Base-by-base conservation (phyloP, 768 basidiomycete species). In the Leccinellum albellum region DNA sequence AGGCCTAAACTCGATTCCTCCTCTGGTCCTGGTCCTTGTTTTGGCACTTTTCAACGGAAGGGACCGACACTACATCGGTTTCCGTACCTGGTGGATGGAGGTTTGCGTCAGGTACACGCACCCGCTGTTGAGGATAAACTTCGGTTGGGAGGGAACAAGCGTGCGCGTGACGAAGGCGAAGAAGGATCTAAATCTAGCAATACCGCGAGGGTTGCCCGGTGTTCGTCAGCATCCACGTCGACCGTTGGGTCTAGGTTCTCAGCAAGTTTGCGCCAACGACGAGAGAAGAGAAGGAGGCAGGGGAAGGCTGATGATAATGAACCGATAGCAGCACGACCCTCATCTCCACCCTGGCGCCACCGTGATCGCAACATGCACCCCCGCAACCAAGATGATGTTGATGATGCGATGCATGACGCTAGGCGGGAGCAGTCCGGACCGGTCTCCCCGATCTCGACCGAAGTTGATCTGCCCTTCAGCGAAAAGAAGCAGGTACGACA, bases 401-500 rank as follows among this genome's bases (percentile, higher is more conserved):
- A 20, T 33, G 33, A 33, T 42, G 20, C 40, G 40, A 42, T 42
- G 10, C 8, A 42, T 42, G 40, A 42, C 40, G 40, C 17, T 48
- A 37, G 24, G 26, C 52, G 45, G 8, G 56, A 63, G 26, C 55
- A 31, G 20, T 59, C 51, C 63, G 65, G 64, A 10, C 61, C 61
- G 48, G 44, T 54, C 58, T 61, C 57, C 55, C 50, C 67, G 50
- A 62, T 42, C 20, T 42, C 40, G 40, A 10, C 40, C 40, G 20
- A 42, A 42, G 40, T 23, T 26, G 64, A 62, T 58, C 60, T 66
- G 59, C 63, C 69, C 60, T 61, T 64, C 55, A 57, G 63, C 37
- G 66, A 67, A 55, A 70, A 71, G 62, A 63, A 67, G 45, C 63
- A 61, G 59, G 74, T 75, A 69, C 66, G 74, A 46, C 55, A 42